A percentile compares a stretch with the other conserved stretches of the same genome.
Conservation (phyloP, 176 grass and related monocot species). For the Cenchrus purpureus region DNA sequence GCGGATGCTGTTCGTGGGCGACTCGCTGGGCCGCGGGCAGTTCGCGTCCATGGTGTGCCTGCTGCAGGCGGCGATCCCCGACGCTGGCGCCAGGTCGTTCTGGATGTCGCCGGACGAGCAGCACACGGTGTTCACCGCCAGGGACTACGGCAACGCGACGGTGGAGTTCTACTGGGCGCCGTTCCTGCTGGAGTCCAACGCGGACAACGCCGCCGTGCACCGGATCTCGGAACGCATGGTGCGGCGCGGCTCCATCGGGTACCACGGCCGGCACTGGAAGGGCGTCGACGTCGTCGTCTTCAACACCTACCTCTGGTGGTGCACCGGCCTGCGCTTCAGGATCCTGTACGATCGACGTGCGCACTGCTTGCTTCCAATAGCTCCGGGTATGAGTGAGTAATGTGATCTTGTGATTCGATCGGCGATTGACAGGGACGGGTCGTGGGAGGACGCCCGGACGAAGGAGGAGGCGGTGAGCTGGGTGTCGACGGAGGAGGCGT, state of each 20-base stretch:
- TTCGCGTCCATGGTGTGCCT: constrained; percentile 93
- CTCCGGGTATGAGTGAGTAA: neutral
- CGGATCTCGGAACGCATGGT: constrained; percentile 69
- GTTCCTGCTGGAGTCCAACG: constrained; percentile 86
- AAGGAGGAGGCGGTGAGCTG: constrained; percentile 35
- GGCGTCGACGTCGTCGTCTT: constrained; percentile 73
- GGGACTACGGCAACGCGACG: constrained; percentile 63
- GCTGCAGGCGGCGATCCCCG: constrained; percentile 57
- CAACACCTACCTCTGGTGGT: constrained; percentile 96
- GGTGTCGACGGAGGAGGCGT: constrained; percentile 81
- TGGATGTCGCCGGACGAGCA: constrained; percentile 55
- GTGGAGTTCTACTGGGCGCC: constrained; percentile 98
- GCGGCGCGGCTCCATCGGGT: constrained; percentile 58
- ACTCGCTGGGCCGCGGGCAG: constrained; percentile 81
- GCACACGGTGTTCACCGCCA: constrained; percentile 54
- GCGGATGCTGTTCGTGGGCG: constrained; percentile 84
- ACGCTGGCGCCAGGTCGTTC: constrained; percentile 47
- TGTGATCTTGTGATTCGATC: no score
- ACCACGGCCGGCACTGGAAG: constrained; percentile 72
- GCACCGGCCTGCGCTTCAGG: constrained; percentile 75
- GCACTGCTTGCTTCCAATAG: neutral
- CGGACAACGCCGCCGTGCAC: constrained; percentile 66
- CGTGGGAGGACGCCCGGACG: constrained; percentile 47
- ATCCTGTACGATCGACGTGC: constrained; percentile 47
- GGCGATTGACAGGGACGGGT: constrained; percentile 12